phyloP scores from a whole-genome alignment of 1,284 basidiomycete species.

The Irpex rosettiformis region DNA sequence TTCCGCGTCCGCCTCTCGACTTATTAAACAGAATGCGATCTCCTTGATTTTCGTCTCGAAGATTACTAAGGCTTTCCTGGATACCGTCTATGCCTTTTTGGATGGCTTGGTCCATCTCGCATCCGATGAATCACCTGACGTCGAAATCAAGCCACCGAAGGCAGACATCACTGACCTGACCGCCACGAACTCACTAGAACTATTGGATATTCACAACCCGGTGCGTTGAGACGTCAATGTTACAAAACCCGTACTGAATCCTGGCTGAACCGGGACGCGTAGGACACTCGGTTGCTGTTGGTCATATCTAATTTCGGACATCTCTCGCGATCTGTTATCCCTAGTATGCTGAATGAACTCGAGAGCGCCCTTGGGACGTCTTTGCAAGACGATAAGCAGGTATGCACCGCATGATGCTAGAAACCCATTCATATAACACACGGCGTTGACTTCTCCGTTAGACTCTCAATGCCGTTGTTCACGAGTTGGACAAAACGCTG shows the following conservation, averaged over 20 bases:
- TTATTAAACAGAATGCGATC: constrained; percentile 55
- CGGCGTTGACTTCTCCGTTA: constrained; percentile 26
- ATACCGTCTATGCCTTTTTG: constrained; percentile 84
- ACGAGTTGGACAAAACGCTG: constrained; percentile 82
- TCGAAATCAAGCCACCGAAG: constrained; percentile 34
- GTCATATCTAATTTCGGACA: constrained; percentile 89
- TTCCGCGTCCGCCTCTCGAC: constrained; percentile 38
- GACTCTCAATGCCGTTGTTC: constrained; percentile 76
- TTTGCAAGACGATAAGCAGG: constrained; percentile 74
- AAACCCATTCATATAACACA: background rate
- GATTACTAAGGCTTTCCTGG: constrained; percentile 86
- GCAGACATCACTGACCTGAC: constrained; percentile 28
- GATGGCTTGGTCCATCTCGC: constrained; percentile 88
- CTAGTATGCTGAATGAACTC: constrained; percentile 79
- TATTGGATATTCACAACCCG: constrained; percentile 57
- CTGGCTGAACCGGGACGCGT: background rate
- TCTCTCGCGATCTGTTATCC: constrained; percentile 69
- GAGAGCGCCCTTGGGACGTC: constrained; percentile 75
- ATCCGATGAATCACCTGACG: constrained; percentile 63
- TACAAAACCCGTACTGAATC: background rate
- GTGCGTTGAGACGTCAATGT: constrained; percentile 39
- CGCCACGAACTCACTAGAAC: constrained; percentile 45
- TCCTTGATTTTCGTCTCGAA: constrained; percentile 59
- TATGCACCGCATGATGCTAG: constrained; percentile 29
- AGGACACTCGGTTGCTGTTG: constrained; percentile 87